These are phyloP conservation scores for Arctium minus DNA, from an alignment of 129 eudicot genomes.

Conservation along the genomic window DNA sequence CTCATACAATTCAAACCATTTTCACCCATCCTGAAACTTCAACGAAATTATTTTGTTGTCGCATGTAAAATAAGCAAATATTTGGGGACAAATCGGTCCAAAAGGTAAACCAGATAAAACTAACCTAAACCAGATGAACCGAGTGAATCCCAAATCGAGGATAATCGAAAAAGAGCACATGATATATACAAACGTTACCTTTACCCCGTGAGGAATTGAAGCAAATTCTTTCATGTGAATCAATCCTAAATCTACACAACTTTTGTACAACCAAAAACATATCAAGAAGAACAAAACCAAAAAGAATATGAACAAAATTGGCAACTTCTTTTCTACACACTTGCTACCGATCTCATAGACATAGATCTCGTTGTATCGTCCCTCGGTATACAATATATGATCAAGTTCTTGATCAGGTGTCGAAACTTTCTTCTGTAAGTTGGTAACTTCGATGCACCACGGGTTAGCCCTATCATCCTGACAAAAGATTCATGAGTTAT, in stretches of 20 bases:
- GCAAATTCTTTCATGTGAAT: background rate
- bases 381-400: conserved; percentile 36
- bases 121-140: background rate
- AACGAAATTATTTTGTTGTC: too few species aligned
- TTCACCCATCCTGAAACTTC: too few species aligned
- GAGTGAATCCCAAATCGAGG: background rate
- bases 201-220: too few species aligned
- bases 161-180: background rate
- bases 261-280: conserved; percentile 29
- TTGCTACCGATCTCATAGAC: conserved; percentile 53
- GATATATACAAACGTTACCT: too few species aligned
- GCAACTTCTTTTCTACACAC: conserved; percentile 38
- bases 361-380: conserved; percentile 53
- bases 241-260: conserved; percentile 7
- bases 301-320: conserved; percentile 30
- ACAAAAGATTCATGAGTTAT: background rate
- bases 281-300: background rate
- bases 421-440: conserved; percentile 80
- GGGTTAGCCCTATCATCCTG: conserved; percentile 81
- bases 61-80: background rate
- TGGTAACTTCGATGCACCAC: conserved; percentile 78
- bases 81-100: background rate
- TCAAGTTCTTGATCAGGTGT: conserved; percentile 65
- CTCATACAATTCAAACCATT: too few species aligned
- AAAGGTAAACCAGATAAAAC: background rate